These are phyloP conservation scores for Kuraishia hungarica DNA, from an alignment of 805 yeast genomes.

Conservation along the genomic window DNA sequence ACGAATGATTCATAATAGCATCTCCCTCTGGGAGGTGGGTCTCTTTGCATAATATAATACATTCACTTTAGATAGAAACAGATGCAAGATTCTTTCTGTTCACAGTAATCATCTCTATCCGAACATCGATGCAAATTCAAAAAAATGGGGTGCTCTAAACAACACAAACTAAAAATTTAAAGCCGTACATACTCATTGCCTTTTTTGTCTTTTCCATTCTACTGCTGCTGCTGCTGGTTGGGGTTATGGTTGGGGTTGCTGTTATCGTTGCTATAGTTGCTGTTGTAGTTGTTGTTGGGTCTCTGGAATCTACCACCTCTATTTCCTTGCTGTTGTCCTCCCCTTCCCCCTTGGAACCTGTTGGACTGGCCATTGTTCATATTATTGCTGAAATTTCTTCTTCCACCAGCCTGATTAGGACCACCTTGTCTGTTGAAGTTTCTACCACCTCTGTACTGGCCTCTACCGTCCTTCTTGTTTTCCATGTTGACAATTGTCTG, in stretches of 20 bases:
- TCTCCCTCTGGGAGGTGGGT: neutral
- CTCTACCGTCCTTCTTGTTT: slow-evolving; percentile 20
- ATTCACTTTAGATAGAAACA: neutral
- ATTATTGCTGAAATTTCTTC: slow-evolving; percentile 18
- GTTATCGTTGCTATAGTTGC: too few relatives aligned
- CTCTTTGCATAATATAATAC: neutral
- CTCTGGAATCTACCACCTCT: slow-evolving; percentile 1
- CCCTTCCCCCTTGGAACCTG: slow-evolving; percentile 18
- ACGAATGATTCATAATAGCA: neutral
- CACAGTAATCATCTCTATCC: neutral
- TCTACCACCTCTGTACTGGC: slow-evolving; percentile 13
- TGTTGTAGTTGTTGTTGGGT: neutral
- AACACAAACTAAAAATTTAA: neutral
- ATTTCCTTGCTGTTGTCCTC: slow-evolving; percentile 4
- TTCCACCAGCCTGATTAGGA: slow-evolving; percentile 14
- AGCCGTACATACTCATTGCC: neutral
- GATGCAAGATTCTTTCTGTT: neutral
- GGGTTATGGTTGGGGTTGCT: too few relatives aligned
- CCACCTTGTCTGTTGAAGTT: slow-evolving; percentile 20
- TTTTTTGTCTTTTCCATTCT: neutral
- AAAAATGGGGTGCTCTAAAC: too few relatives aligned
- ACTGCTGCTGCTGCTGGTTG: neutral
- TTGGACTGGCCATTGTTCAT: slow-evolving; percentile 17
- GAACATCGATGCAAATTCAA: neutral
- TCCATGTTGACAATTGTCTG: slow-evolving; percentile 42